A percentile compares a stretch with the other conserved stretches of the same genome.
These are phyloP conservation scores for Pythium oligandrum DNA, from an alignment of 352 stramenopile species.

Conservation along the genomic window DNA sequence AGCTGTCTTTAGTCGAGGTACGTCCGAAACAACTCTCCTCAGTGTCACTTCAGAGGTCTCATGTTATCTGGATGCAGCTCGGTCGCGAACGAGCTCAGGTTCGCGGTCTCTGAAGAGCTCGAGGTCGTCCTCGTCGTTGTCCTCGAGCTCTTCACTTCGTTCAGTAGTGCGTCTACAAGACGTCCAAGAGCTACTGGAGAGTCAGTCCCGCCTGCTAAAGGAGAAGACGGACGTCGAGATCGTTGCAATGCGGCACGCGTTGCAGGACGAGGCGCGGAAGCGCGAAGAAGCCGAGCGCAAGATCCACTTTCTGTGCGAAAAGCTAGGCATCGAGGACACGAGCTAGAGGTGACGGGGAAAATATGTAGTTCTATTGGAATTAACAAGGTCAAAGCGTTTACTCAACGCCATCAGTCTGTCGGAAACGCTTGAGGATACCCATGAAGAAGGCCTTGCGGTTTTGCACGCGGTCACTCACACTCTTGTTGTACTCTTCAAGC, in stretches of 20 bases:
- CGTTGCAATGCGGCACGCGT: slow-evolving; percentile 15
- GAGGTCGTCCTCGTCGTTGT: slow-evolving; percentile 13
- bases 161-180: slow-evolving; percentile 24
- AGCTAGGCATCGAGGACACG: slow-evolving; percentile 26
- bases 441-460: slow-evolving; percentile 89
- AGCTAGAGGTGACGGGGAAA: background rate
- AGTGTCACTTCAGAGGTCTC: too few relatives aligned
- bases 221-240: slow-evolving; percentile 30
- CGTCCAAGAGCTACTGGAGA: slow-evolving; percentile 32
- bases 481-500: slow-evolving; percentile 76
- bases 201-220: slow-evolving; percentile 24
- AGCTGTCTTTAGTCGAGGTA: too few relatives aligned
- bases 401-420: slow-evolving; percentile 71
- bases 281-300: slow-evolving; percentile 35
- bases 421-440: slow-evolving; percentile 87
- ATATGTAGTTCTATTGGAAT: slow-evolving; percentile 2
- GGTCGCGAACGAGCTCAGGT: slow-evolving; percentile 5
- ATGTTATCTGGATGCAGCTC: background rate
- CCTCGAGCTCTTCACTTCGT: slow-evolving; percentile 15
- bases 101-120: slow-evolving; percentile 6
- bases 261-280: slow-evolving; percentile 29
- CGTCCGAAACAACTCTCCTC: too few relatives aligned
- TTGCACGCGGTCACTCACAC: slow-evolving; percentile 63
- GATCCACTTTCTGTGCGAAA: slow-evolving; percentile 39
- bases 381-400: slow-evolving; percentile 15